A percentile compares a stretch with the other conserved stretches of the same genome.
phyloP scores from a whole-genome alignment of 2,329 filamentous ascomycete species.

The Chaetomiaceae sp. region DNA sequence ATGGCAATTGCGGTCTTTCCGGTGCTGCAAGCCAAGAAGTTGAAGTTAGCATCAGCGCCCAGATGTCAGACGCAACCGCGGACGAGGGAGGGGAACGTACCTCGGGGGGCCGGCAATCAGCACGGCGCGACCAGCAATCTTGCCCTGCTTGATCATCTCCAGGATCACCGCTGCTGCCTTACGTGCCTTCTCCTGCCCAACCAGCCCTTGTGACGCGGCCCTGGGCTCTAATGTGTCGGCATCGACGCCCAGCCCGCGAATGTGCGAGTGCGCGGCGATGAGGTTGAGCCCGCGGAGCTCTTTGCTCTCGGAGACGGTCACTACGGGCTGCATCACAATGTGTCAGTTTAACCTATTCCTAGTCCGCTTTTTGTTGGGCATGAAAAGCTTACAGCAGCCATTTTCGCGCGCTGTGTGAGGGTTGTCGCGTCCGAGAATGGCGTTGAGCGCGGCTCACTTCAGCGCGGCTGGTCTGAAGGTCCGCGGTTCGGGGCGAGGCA shows the following conservation, averaged over 20 bases:
- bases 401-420: conserved; percentile 30
- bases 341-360: conserved; percentile 4
- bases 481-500: too few species aligned
- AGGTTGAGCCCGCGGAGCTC: conserved; percentile 95
- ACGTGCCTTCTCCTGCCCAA: conserved; percentile 92
- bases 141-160: conserved; percentile 98
- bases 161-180: conserved; percentile 95
- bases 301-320: conserved; percentile 88
- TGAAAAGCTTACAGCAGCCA: conserved; percentile 42
- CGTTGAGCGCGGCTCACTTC: conserved; percentile 1
- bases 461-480: background rate
- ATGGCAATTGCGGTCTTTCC: conserved; percentile 98
- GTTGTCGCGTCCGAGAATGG: conserved; percentile 1
- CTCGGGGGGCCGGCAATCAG: conserved; percentile 91
- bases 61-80: background rate
- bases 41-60: conserved; percentile 15
- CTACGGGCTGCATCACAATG: conserved; percentile 41
- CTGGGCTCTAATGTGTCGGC: conserved; percentile 84
- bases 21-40: conserved; percentile 54
- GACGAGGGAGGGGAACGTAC: conserved; percentile 32
- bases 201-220: conserved; percentile 79
- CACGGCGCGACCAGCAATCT: conserved; percentile 92
- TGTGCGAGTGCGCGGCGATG: conserved; percentile 97
- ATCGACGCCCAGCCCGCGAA: conserved; percentile 91
- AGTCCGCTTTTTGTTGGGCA: background rate